Evolutionary conservation across 1,139 yeast genomes (phyloP).

Genomic region (Candida sp.): DNA sequence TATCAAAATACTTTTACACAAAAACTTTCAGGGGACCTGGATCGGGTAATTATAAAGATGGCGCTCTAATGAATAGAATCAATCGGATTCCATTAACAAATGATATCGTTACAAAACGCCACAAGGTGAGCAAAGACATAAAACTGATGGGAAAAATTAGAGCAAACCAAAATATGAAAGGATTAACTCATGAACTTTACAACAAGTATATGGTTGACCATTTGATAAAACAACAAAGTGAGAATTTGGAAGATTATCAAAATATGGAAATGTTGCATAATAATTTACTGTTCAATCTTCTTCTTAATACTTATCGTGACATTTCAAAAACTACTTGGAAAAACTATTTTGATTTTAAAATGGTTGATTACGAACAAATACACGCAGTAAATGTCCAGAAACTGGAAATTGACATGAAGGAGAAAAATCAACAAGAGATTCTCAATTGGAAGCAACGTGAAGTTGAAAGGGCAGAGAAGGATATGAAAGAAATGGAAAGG

Average conservation of each 20-base stretch:
- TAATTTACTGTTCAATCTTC: constrained; percentile 38
- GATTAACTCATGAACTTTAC: constrained; percentile 35
- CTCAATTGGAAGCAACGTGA: constrained; percentile 17
- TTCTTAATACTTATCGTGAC: constrained; percentile 39
- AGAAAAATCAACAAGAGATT: constrained; percentile 6
- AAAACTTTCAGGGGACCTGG: constrained; percentile 46
- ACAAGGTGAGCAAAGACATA: constrained; percentile 14
- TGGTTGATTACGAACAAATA: constrained; percentile 38
- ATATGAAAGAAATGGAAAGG: constrained; percentile 11
- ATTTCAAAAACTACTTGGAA: constrained; percentile 41
- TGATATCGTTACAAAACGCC: constrained; percentile 14
- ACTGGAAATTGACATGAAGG: constrained; percentile 9
- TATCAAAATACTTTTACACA: constrained; percentile 38
- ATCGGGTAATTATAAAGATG: constrained; percentile 47
- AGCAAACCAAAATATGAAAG: constrained; percentile 29
- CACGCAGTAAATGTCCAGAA: constrained; percentile 18
- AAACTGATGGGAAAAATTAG: constrained; percentile 16
- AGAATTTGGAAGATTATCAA: constrained; percentile 32
- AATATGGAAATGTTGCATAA: constrained; percentile 46
- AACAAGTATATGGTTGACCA: constrained; percentile 29
- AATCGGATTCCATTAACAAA: constrained; percentile 26
- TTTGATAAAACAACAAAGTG: constrained; percentile 25
- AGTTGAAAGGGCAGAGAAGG: constrained; percentile 16
- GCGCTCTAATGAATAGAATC: constrained; percentile 38
- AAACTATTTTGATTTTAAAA: constrained; percentile 35